Evolutionary conservation across 441 rosid genomes (phyloP), one percentile per base, ranked within the genome.

Genomic region (Biscutella laevigata): DNA sequence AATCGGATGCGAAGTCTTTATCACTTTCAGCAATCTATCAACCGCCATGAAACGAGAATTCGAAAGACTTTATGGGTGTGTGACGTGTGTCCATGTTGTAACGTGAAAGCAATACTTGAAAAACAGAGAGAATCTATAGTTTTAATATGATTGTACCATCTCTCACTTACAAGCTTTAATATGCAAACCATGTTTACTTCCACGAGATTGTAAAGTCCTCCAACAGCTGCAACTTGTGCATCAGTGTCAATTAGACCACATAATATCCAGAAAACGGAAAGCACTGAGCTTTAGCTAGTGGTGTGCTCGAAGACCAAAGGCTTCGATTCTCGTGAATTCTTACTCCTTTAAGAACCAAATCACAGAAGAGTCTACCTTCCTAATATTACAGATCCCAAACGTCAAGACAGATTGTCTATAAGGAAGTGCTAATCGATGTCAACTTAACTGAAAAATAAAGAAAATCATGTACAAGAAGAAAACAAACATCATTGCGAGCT

Each of bases 181-280:
- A 84, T 80, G 77, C 95, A 85, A 70, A 88, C 98, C 94, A 88
- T 74, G 68, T 88, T 83, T 46, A 88, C 89, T 58, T 88, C 98
- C 24, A 83, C 82, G 36, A 91, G 94, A 72, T 88, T 91, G 65
- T 91, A 88, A 11, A 86, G 84, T 20, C 96, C 96, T n/a, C 94
- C 96, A 53, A 91, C 77, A 39, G 94, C 88, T 49, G 95, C 95
- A 9, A 94, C 96, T 79, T 91, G 98, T 15, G 96, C 91, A 69
- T 91, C n/a, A n/a, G n/a, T n/a, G n/a, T n/a, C n/a, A n/a, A n/a
- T n/a, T n/a, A n/a, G n/a, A n/a, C n/a, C n/a, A n/a, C n/a, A n/a
- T n/a, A n/a, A n/a, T 3, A 28, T 27, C 28, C 3, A 0, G 7
- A 8, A 15, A 9, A 26, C 5, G 3, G 4, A 35, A 17, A 48